Evolutionary conservation across 495 filamentous ascomycete species (phyloP), one percentile per base, ranked within the genome.

Genomic region (Lindgomyces ingoldianus): DNA sequence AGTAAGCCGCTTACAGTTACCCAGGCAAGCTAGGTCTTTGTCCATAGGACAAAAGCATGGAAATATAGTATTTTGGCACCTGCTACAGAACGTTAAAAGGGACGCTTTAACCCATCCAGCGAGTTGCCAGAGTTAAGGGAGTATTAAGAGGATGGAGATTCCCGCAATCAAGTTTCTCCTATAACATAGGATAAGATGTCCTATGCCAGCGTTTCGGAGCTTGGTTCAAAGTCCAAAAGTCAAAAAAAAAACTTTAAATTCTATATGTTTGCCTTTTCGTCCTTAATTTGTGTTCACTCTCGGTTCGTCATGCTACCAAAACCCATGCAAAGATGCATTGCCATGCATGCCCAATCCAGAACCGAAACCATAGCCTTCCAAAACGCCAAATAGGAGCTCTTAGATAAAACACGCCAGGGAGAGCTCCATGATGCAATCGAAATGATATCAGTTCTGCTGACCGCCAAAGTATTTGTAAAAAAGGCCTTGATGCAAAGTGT

Each of bases 251-350:
- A 14, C 22, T 9, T 9, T 22, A 22, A n/a, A 49, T 49, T 49
- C 46, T 49, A 49, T 49, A 49, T 49, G n/a, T 19, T 49, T 49
- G 46, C 46, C 4, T 49, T 25, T 9, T 49, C 8, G 46, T 25
- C 46, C 21, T 22, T 19, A 24, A 49, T 24, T 24, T 49, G 18
- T 9, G 27, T 49, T 16, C 8, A 11, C 18, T 24, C 18, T 25
- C 46, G 27, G n/a, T 21, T 21, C 21, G 22, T 19, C 18, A 22
- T 49, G 6, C 46, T 25, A 9, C 4, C 9, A 4, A 3, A 49
- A 3, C 27, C 8, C 6, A 22, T 46, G 22, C n/a, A 4, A 39
- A 39, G 6, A 39, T 39, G 33, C 33, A 14, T 6, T 39, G 14
- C 33, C 33, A 39, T 39, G 33, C 14, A 39, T 39, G 33, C 33